These are phyloP conservation scores for Ceratorhiza oryzae-sativae DNA, from an alignment of 1,284 basidiomycete species.

Conservation along the genomic window DNA sequence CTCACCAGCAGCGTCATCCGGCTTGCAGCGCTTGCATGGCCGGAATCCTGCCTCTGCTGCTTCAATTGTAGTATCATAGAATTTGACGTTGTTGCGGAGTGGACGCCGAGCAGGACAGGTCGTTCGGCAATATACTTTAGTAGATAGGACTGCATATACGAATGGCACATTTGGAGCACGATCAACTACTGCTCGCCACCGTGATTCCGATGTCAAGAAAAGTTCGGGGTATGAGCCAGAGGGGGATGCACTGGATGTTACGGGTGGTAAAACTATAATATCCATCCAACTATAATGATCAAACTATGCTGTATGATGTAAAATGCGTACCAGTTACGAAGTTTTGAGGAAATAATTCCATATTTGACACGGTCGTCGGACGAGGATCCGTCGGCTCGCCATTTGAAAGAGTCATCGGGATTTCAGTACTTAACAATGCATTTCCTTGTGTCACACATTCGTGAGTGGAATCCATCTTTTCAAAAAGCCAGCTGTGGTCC, in stretches of 20 bases:
- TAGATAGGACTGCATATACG: conserved; percentile 26
- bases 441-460: too few relatives aligned
- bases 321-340: neutral
- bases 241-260: neutral
- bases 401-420: too few relatives aligned
- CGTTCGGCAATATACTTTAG: conserved; percentile 30
- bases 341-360: neutral
- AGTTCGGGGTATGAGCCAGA: neutral
- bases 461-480: too few relatives aligned
- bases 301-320: too few relatives aligned
- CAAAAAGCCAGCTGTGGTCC: neutral
- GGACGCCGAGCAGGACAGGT: conserved; percentile 32
- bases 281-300: too few relatives aligned
- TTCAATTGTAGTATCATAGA: conserved; percentile 3
- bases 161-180: conserved; percentile 7
- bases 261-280: neutral
- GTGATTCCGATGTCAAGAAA: neutral
- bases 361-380: neutral
- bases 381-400: neutral
- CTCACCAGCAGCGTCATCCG: conserved; percentile 28
- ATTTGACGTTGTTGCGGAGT: conserved; percentile 4
- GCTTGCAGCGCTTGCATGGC: conserved; percentile 31
- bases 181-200: conserved; percentile 25
- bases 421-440: too few relatives aligned
- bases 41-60: conserved; percentile 7